These are phyloP conservation scores for Casuarina equisetifolia DNA, from an alignment of 306 rosid genomes.

Conservation along the genomic window DNA sequence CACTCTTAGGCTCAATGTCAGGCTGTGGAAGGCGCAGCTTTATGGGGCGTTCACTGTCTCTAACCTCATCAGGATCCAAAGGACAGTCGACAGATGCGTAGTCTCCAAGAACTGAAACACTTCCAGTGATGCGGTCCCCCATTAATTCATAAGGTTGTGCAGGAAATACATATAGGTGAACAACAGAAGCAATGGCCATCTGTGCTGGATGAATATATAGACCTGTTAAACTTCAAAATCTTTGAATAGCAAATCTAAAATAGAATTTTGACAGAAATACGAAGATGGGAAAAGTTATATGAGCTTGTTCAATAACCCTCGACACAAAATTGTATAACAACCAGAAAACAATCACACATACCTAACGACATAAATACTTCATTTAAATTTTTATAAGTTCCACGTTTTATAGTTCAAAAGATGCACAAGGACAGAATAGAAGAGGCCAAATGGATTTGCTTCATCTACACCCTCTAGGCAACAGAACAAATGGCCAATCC, in stretches of 20 bases:
- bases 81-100: constrained; percentile 89
- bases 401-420: neutral
- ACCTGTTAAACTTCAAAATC: constrained; percentile 47
- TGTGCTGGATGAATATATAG: constrained; percentile 68
- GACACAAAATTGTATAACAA: neutral
- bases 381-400: neutral
- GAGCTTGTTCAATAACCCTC: neutral
- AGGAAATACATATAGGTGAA: constrained; percentile 94
- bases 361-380: neutral
- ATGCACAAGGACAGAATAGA: neutral
- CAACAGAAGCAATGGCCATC: constrained; percentile 96
- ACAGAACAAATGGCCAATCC: neutral
- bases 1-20: constrained; percentile 61
- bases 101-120: constrained; percentile 94
- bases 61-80: constrained; percentile 95
- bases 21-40: constrained; percentile 91
- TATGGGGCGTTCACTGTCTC: constrained; percentile 97
- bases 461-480: neutral
- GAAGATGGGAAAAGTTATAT: neutral
- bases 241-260: neutral
- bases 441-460: neutral
- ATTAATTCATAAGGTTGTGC: constrained; percentile 93
- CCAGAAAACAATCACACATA: neutral
- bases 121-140: constrained; percentile 84
- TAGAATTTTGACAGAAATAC: neutral